Evolutionary conservation across 805 yeast genomes (phyloP).

Genomic region (Nakazawaea laoshanensis): DNA sequence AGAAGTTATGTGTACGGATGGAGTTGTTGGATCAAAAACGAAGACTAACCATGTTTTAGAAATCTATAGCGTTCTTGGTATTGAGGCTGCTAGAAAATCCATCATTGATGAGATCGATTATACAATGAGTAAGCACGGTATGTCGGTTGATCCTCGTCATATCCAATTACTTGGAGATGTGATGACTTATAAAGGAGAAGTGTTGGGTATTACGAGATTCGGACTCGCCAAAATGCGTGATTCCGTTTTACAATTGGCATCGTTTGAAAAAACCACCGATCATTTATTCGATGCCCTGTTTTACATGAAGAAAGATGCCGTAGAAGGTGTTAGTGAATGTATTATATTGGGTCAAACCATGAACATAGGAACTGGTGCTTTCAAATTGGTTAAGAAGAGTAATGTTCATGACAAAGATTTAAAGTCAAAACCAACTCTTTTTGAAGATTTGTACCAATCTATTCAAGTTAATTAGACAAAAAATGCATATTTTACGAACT

Average conservation of each 20-base stretch:
- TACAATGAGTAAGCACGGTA: conserved; percentile 98
- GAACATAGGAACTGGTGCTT: conserved; percentile 96
- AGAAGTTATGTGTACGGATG: conserved; percentile 96
- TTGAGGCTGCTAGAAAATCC: conserved; percentile 94
- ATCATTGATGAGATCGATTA: conserved; percentile 92
- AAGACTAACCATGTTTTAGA: conserved; percentile 89
- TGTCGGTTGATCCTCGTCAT: conserved; percentile 99
- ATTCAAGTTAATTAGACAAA: too few species aligned
- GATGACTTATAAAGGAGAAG: conserved; percentile 98
- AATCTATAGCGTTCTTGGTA: conserved; percentile 83
- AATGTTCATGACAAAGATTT: conserved; percentile 34
- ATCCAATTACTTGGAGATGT: conserved; percentile 96
- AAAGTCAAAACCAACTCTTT: conserved; percentile 32
- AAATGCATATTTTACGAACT: too few species aligned
- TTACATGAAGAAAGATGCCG: conserved; percentile 91
- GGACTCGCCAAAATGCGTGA: conserved; percentile 99
- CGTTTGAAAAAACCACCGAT: conserved; percentile 97
- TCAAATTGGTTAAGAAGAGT: conserved; percentile 67
- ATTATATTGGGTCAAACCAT: conserved; percentile 96
- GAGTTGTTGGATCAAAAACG: conserved; percentile 84
- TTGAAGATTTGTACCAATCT: conserved; percentile 40
- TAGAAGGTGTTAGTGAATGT: conserved; percentile 97
- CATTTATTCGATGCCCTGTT: conserved; percentile 97
- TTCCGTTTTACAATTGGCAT: conserved; percentile 91
- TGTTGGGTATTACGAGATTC: conserved; percentile 94